Percentiles rank a stretch among this genome's conserved stretches.
phyloP scores from a whole-genome alignment of 768 basidiomycete genomes.

The Mrakia gelida region DNA sequence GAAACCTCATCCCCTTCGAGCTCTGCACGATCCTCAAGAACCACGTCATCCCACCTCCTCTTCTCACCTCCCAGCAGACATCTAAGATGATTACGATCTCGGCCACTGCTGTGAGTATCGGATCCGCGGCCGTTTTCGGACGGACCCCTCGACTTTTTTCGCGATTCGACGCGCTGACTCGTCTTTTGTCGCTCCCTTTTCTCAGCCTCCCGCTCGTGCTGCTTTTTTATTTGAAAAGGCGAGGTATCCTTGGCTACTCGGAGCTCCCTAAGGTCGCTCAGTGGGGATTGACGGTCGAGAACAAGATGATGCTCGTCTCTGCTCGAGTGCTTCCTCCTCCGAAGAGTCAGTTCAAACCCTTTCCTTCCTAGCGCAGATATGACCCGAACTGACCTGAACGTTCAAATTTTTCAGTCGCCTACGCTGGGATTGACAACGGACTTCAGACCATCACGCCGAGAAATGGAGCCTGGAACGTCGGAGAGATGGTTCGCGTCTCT shows the following conservation, averaged over 20 bases:
- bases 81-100: conserved; percentile 23
- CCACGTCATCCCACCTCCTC: conserved; percentile 21
- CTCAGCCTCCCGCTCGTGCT: background rate
- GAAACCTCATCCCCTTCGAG: conserved; percentile 26
- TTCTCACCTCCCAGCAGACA: conserved; percentile 12
- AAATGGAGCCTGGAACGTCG: too few species aligned
- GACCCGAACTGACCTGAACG: too few species aligned
- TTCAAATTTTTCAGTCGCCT: too few species aligned
- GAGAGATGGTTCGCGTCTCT: too few species aligned
- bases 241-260: conserved; percentile 14
- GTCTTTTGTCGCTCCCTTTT: too few species aligned
- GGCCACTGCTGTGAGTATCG: background rate
- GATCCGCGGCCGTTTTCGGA: too few species aligned
- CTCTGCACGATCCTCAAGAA: conserved; percentile 18
- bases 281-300: conserved; percentile 11
- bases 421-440: too few species aligned
- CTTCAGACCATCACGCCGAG: too few species aligned
- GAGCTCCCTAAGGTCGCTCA: background rate
- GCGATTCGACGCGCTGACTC: too few species aligned
- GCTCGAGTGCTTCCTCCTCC: conserved; percentile 8
- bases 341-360: too few species aligned
- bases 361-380: too few species aligned
- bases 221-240: background rate
- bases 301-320: conserved; percentile 7
- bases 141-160: too few species aligned